phyloP scores from a whole-genome alignment of 2,329 filamentous ascomycete genomes.

The Colletotrichum tofieldiae region DNA sequence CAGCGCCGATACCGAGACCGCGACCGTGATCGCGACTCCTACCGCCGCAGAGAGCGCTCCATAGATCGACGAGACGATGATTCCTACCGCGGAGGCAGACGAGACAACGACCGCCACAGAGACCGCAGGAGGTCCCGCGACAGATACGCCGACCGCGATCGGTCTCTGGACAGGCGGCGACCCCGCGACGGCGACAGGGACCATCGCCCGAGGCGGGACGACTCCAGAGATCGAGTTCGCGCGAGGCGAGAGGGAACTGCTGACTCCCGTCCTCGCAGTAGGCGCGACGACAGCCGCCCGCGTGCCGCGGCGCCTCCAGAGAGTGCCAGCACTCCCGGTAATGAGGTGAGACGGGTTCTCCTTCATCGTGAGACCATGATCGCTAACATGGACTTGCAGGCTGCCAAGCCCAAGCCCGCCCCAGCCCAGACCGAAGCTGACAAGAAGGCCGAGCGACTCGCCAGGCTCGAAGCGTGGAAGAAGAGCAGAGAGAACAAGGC shows the following conservation, averaged over 20 bases:
- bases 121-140: conserved; percentile 79
- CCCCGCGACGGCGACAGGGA: conserved; percentile 77
- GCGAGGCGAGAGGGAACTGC: conserved; percentile 79
- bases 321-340: conserved; percentile 63
- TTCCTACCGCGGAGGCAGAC: conserved; percentile 72
- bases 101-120: conserved; percentile 65
- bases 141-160: conserved; percentile 70
- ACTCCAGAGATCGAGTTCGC: conserved; percentile 77
- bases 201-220: conserved; percentile 79
- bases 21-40: conserved; percentile 67
- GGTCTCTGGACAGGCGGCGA: conserved; percentile 65
- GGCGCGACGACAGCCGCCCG: conserved; percentile 74
- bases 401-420: conserved; percentile 67
- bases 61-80: conserved; percentile 78
- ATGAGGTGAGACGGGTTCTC: conserved; percentile 67
- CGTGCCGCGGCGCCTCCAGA: conserved; percentile 67
- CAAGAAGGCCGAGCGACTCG: conserved; percentile 84
- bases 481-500: conserved; percentile 87
- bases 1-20: conserved; percentile 75
- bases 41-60: conserved; percentile 80
- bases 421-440: conserved; percentile 76
- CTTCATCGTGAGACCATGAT: neutral
- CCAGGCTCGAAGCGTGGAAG: conserved; percentile 92
- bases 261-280: conserved; percentile 78
- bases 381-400: conserved; percentile 58